Evolutionary conservation across 2,329 filamentous ascomycete species (phyloP).

Genomic region (Lasiodiplodia gonubiensis): DNA sequence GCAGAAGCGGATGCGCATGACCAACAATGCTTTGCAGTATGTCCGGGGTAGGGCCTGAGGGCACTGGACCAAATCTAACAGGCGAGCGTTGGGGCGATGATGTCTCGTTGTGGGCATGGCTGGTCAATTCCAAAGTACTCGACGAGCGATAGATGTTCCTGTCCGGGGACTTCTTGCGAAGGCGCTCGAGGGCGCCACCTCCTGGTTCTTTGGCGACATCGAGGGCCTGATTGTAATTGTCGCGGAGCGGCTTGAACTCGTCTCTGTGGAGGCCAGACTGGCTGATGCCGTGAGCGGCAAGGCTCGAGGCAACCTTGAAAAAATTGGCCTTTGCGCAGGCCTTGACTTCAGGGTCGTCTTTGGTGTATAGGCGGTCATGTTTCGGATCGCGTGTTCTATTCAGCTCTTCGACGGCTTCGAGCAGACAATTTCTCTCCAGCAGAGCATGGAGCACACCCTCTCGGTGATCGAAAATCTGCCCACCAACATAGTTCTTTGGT

Average conservation of each 20-base stretch:
- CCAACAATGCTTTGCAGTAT: constrained; percentile 31
- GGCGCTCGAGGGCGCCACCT: not conserved
- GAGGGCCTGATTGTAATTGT: constrained; percentile 14
- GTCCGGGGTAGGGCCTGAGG: constrained; percentile 31
- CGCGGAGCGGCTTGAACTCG: constrained; percentile 19
- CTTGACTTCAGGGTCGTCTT: constrained; percentile 45
- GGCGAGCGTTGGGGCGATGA: constrained; percentile 5
- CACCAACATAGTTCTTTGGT: not conserved
- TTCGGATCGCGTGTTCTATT: constrained; percentile 35
- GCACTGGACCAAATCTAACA: constrained; percentile 18
- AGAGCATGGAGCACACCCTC: constrained; percentile 53
- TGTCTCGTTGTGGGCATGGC: constrained; percentile 2
- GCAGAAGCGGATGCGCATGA: constrained; percentile 50
- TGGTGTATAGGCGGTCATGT: constrained; percentile 26
- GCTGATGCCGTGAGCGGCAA: constrained; percentile 4
- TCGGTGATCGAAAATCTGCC: constrained; percentile 29
- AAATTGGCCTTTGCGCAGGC: constrained; percentile 47
- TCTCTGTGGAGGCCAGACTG: constrained; percentile 6
- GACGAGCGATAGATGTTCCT: not conserved
- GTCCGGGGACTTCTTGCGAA: not conserved
- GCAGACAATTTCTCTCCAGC: constrained; percentile 51
- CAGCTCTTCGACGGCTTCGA: constrained; percentile 46
- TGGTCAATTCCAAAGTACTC: constrained; percentile 1
- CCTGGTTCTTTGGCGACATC: constrained; percentile 10
- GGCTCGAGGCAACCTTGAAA: constrained; percentile 39